phyloP scores from a whole-genome alignment of 2,329 filamentous ascomycete species.

The Cytospora chrysosperma region DNA sequence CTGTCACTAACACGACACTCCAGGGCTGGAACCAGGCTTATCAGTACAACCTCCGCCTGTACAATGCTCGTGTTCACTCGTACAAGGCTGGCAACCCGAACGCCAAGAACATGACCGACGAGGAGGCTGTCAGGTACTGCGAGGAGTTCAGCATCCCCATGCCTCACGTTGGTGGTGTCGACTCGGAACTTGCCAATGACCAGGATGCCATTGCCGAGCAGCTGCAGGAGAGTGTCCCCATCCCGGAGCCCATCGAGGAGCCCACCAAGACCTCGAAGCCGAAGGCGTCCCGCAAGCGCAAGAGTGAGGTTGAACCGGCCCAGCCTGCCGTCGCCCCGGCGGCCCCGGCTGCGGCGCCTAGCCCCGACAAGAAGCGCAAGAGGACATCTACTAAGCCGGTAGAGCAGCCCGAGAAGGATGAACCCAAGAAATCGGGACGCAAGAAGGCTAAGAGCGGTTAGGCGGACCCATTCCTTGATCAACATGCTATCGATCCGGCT shows the following conservation, averaged over 20 bases:
- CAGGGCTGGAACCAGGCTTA: constrained; percentile 65
- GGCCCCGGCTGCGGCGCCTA: constrained; percentile 41
- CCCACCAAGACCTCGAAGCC: constrained; percentile 58
- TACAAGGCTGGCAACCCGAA: constrained; percentile 60
- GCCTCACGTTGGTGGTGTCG: constrained; percentile 48
- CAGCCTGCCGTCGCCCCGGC: constrained; percentile 36
- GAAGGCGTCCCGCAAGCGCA: constrained; percentile 53
- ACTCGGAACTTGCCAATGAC: constrained; percentile 46
- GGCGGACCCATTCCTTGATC: constrained; percentile 30
- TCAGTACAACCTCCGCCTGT: constrained; percentile 65
- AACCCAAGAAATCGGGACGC: constrained; percentile 59
- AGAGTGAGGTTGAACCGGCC: constrained; percentile 44
- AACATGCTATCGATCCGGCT: constrained; percentile 34
- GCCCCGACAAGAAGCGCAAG: constrained; percentile 64
- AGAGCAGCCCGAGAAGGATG: constrained; percentile 50
- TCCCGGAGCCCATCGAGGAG: constrained; percentile 42
- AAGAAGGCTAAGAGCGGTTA: constrained; percentile 54
- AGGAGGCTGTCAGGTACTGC: constrained; percentile 61
- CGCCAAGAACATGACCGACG: constrained; percentile 61
- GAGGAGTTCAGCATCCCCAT: constrained; percentile 56
- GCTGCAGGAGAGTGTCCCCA: constrained; percentile 46
- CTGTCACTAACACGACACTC: constrained; percentile 8
- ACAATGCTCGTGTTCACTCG: constrained; percentile 64
- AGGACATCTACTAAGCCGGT: constrained; percentile 52
- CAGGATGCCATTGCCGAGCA: constrained; percentile 60